Percentiles rank a stretch among this genome's conserved stretches.
Conservation (phyloP, 441 rosid genomes). For the Erodium moschatum region DNA sequence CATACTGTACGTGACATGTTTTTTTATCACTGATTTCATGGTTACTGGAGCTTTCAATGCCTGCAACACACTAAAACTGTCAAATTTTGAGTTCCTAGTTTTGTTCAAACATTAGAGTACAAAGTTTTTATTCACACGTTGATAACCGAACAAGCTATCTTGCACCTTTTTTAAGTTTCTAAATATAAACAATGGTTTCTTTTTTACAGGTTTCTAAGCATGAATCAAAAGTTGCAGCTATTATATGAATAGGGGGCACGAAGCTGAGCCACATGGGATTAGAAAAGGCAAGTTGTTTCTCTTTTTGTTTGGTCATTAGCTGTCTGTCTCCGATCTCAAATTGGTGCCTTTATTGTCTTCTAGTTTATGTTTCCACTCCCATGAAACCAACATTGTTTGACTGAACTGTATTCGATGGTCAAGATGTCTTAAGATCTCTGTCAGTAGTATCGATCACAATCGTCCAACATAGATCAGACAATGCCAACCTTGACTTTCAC, state of each 20-base stretch:
- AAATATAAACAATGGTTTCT: not conserved
- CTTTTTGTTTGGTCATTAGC: slow-evolving; percentile 40
- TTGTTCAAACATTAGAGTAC: not conserved
- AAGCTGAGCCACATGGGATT: slow-evolving; percentile 34
- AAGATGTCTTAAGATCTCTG: slow-evolving; percentile 28
- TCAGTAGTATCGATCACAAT: slow-evolving; percentile 42
- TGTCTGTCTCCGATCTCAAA: slow-evolving; percentile 33
- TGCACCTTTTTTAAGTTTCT: slow-evolving; percentile 18
- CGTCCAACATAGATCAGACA: slow-evolving; percentile 38
- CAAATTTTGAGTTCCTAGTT: slow-evolving; percentile 2
- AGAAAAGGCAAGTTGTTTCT: slow-evolving; percentile 27
- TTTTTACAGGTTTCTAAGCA: slow-evolving; percentile 14
- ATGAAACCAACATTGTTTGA: slow-evolving; percentile 21
- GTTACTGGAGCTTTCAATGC: not conserved
- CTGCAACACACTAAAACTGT: not conserved
- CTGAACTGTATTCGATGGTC: slow-evolving; percentile 13
- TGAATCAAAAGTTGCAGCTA: slow-evolving; percentile 9
- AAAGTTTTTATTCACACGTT: not conserved
- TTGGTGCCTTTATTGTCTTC: slow-evolving; percentile 50
- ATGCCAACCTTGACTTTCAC: slow-evolving; percentile 47
- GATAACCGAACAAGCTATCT: not conserved
- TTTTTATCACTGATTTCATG: not conserved
- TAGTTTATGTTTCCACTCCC: slow-evolving; percentile 30
- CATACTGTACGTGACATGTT: not conserved
- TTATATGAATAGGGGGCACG: slow-evolving; percentile 6